Percentiles rank a stretch among this genome's conserved stretches.
Evolutionary conservation across 2,329 filamentous ascomycete species (phyloP).

Genomic region (Cytospora paraplurivora): DNA sequence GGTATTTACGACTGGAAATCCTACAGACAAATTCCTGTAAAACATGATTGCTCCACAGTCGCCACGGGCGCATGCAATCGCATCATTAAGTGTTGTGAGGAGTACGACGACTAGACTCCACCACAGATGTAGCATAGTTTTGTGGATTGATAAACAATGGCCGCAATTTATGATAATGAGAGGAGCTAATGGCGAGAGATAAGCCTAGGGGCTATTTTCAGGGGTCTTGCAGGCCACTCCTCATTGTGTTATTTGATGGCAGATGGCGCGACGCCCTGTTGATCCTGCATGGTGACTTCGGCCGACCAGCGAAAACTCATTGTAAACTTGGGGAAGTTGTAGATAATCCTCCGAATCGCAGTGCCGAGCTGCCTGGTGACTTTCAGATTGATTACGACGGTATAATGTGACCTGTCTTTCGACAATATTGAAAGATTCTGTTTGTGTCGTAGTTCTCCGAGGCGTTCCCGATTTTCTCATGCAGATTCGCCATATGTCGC

Average conservation of each 20-base stretch:
- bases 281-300: not conserved
- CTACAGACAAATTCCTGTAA: not conserved
- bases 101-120: not conserved
- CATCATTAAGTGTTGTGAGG: conserved; percentile 1
- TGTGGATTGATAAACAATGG: not conserved
- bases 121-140: not conserved
- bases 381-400: not conserved
- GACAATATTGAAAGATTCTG: conserved; percentile 12
- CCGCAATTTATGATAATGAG: conserved; percentile 1
- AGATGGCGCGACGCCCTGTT: conserved; percentile 2
- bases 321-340: not conserved
- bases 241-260: conserved; percentile 1
- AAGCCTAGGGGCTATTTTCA: not conserved
- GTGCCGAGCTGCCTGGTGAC: too few species aligned
- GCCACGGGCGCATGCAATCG: conserved; percentile 2
- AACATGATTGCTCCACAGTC: not conserved
- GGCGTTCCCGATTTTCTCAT: conserved; percentile 1
- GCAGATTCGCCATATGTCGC: conserved; percentile 16
- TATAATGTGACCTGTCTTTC: conserved; percentile 16
- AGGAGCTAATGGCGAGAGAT: not conserved
- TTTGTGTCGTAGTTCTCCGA: conserved; percentile 11
- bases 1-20: not conserved
- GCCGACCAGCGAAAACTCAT: not conserved
- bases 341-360: too few species aligned
- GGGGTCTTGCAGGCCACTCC: not conserved